Percentiles rank a stretch among this genome's conserved stretches.
These are phyloP conservation scores for Pneumocystis carinii DNA, from an alignment of 1,139 yeast species.

Conservation along the genomic window DNA sequence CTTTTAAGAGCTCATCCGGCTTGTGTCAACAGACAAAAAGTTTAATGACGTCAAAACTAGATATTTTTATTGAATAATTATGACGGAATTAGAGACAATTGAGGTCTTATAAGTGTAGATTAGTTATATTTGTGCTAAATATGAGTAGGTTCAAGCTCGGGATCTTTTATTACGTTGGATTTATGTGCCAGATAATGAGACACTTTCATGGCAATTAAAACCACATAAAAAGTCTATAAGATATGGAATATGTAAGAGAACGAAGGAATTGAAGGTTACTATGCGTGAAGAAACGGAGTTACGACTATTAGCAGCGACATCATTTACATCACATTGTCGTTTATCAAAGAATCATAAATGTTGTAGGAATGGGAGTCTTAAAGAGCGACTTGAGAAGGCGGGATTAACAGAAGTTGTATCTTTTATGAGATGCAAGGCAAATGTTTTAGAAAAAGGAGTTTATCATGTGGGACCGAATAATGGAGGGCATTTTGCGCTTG, in stretches of 20 bases:
- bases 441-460: slow-evolving; percentile 18
- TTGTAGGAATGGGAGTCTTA: not conserved
- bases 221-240: slow-evolving; percentile 64
- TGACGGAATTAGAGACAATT: not conserved
- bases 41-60: not conserved
- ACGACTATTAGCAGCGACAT: not conserved
- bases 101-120: not conserved
- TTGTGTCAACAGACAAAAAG: not conserved
- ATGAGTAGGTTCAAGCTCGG: slow-evolving; percentile 70
- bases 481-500: slow-evolving; percentile 33
- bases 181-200: slow-evolving; percentile 49
- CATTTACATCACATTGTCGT: not conserved
- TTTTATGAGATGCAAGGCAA: slow-evolving; percentile 21
- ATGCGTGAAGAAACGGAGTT: not conserved
- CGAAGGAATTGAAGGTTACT: not conserved
- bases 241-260: slow-evolving; percentile 7
- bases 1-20: no score
- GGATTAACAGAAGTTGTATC: slow-evolving; percentile 2
- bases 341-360: not conserved
- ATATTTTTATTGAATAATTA: not conserved
- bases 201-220: slow-evolving; percentile 63
- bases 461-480: slow-evolving; percentile 24
- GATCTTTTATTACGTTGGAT: slow-evolving; percentile 87
- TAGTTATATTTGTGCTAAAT: not conserved
- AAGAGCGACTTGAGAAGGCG: slow-evolving; percentile 5